phyloP scores from a whole-genome alignment of 495 filamentous ascomycete species.

The Niebla homalea region DNA sequence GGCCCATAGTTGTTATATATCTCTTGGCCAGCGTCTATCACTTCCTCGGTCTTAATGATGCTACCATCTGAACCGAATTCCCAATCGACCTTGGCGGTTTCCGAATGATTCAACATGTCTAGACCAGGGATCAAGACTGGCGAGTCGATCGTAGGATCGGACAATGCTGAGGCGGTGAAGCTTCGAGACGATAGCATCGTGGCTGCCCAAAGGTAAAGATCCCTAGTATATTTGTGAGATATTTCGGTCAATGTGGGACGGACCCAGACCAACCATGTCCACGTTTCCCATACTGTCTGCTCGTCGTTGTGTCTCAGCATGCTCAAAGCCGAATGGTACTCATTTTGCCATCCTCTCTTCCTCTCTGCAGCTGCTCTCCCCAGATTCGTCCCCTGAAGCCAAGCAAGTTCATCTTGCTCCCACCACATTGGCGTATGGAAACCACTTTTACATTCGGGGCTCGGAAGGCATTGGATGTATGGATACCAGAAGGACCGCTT shows the following conservation, averaged over 20 bases:
- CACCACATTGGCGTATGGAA: conserved; percentile 48
- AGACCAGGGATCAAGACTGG: conserved; percentile 47
- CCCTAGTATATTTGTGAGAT: conserved; percentile 29
- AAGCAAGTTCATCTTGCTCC: conserved; percentile 40
- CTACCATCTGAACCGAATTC: conserved; percentile 34
- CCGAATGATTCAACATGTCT: conserved; percentile 48
- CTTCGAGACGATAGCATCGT: conserved; percentile 47
- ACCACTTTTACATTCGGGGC: conserved; percentile 21
- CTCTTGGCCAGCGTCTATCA: conserved; percentile 35
- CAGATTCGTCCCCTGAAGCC: conserved; percentile 50
- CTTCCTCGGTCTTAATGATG: conserved; percentile 34
- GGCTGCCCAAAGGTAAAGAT: conserved; percentile 51
- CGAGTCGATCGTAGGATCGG: not conserved
- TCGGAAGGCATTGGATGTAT: conserved; percentile 46
- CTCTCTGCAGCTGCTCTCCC: conserved; percentile 31
- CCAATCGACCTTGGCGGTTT: conserved; percentile 48
- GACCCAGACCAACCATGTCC: conserved; percentile 30
- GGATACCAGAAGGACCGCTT: conserved; percentile 46
- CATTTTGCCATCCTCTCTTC: conserved; percentile 31
- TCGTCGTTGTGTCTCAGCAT: conserved; percentile 16
- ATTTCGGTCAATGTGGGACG: not conserved
- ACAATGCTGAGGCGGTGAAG: conserved; percentile 23
- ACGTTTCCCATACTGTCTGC: conserved; percentile 11
- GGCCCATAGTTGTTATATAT: conserved; percentile 58
- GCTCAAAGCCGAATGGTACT: conserved; percentile 31